A percentile compares a stretch with the other conserved stretches of the same genome.
These are phyloP conservation scores for Cladorrhinum sp. DNA, from an alignment of 2,329 filamentous ascomycete genomes.

Conservation along the genomic window DNA sequence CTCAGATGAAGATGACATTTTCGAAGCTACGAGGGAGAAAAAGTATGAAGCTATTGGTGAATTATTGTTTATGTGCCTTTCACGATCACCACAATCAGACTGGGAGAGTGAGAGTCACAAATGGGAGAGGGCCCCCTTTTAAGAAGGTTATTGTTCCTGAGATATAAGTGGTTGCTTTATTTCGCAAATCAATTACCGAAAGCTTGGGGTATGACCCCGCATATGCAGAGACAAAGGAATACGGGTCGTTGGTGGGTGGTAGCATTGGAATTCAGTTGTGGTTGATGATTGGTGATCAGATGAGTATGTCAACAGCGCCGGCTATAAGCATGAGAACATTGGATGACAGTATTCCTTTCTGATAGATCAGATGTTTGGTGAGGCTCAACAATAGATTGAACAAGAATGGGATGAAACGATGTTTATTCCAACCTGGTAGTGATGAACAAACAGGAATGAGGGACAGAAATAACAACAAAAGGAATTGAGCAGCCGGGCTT, in stretches of 20 bases:
- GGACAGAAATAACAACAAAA: too few relatives aligned
- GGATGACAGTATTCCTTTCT: neutral
- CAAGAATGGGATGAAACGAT: neutral
- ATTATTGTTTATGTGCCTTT: too few relatives aligned
- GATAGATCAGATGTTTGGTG: neutral
- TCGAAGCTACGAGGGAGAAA: too few relatives aligned
- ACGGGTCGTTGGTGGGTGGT: neutral
- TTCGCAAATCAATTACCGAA: constrained; percentile 7
- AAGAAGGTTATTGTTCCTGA: neutral
- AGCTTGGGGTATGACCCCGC: constrained; percentile 9
- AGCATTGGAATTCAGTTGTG: neutral
- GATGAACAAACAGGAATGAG: neutral
- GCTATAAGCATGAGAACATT: too few relatives aligned
- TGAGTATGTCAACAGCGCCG: neutral
- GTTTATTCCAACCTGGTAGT: too few relatives aligned
- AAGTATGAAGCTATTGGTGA: too few relatives aligned
- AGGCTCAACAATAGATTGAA: neutral
- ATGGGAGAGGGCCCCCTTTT: neutral
- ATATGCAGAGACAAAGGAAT: neutral
- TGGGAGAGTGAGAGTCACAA: too few relatives aligned
- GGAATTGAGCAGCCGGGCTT: too few relatives aligned
- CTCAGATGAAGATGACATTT: neutral
- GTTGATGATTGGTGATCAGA: too few relatives aligned
- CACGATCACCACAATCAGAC: too few relatives aligned
- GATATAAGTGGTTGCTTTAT: neutral